A percentile compares a stretch with the other conserved stretches of the same genome.
phyloP scores from a whole-genome alignment of 495 filamentous ascomycete genomes.

The Cercophora newfieldiana region DNA sequence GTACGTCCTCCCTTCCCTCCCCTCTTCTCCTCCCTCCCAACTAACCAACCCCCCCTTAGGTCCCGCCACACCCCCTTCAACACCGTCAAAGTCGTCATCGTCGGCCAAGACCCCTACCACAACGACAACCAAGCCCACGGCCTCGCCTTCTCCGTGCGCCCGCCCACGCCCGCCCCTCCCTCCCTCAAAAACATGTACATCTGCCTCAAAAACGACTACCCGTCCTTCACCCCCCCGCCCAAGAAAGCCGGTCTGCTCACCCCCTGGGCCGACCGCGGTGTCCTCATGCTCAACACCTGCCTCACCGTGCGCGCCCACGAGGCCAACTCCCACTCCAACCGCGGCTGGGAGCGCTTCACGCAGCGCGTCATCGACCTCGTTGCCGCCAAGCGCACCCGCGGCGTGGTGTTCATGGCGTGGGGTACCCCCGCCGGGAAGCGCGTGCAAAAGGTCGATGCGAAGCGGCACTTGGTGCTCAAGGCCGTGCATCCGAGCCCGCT shows the following conservation, averaged over 20 bases:
- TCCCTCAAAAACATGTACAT: conserved; percentile 92
- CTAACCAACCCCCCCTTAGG: conserved; percentile 50
- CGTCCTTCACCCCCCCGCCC: conserved; percentile 70
- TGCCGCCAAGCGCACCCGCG: conserved; percentile 66
- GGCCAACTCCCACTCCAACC: conserved; percentile 75
- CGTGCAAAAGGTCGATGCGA: conserved; percentile 64
- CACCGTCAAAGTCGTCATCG: conserved; percentile 82
- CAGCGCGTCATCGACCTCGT: conserved; percentile 87
- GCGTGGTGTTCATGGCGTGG: conserved; percentile 96
- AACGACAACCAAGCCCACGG: conserved; percentile 95
- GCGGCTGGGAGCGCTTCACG: conserved; percentile 91
- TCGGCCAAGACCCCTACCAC: conserved; percentile 98
- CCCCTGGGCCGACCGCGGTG: conserved; percentile 55
- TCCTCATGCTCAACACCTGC: conserved; percentile 89
- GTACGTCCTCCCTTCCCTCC: conserved; percentile 46
- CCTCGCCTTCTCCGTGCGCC: conserved; percentile 88
- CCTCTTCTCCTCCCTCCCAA: neutral
- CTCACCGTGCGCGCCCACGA: conserved; percentile 88
- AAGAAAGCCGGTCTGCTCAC: conserved; percentile 4
- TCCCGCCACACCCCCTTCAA: conserved; percentile 86
- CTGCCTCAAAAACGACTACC: conserved; percentile 82
- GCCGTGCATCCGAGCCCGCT: conserved; percentile 90
- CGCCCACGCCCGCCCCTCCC: conserved; percentile 83
- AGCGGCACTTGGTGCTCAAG: conserved; percentile 76
- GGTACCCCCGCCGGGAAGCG: conserved; percentile 76